Evolutionary conservation across 768 basidiomycete species (phyloP).

Genomic region (Psilocybe tampanensis): DNA sequence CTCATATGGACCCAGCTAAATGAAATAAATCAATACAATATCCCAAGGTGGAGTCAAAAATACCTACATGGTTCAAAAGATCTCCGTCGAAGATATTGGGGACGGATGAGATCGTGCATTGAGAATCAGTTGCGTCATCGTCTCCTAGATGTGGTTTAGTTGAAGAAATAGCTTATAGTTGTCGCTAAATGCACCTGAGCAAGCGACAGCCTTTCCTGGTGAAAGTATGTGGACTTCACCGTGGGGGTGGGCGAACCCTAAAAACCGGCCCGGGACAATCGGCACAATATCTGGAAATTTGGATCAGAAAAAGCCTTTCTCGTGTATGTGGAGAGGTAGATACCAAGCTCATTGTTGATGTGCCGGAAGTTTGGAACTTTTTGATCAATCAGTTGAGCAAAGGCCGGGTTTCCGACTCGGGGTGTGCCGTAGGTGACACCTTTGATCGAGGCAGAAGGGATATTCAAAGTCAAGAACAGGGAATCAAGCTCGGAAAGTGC

Average conservation of each 20-base stretch:
- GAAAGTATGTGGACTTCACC: constrained; percentile 59
- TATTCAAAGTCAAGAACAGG: constrained; percentile 48
- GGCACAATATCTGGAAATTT: constrained; percentile 46
- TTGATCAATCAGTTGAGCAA: constrained; percentile 48
- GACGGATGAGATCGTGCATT: constrained; percentile 58
- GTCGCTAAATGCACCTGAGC: constrained; percentile 31
- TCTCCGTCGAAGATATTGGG: constrained; percentile 53
- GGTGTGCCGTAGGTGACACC: constrained; percentile 52
- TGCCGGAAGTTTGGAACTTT: constrained; percentile 43
- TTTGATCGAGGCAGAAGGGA: constrained; percentile 44
- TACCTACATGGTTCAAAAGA: constrained; percentile 49
- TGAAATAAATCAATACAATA: not conserved
- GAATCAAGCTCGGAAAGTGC: constrained; percentile 55
- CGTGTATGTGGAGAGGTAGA: not conserved
- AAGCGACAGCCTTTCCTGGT: constrained; percentile 36
- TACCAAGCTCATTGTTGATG: constrained; percentile 42
- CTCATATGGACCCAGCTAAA: constrained; percentile 50
- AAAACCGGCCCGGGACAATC: constrained; percentile 52
- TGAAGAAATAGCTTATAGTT: not conserved
- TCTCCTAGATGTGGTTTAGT: constrained; percentile 34
- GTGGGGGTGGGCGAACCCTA: constrained; percentile 53
- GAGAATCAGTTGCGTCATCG: constrained; percentile 54
- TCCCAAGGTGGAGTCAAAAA: not conserved
- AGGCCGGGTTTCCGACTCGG: constrained; percentile 53
- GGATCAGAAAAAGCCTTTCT: not conserved